These are phyloP conservation scores for Sugiyamaella novakii DNA, from an alignment of 1,139 yeast species.

Conservation along the genomic window DNA sequence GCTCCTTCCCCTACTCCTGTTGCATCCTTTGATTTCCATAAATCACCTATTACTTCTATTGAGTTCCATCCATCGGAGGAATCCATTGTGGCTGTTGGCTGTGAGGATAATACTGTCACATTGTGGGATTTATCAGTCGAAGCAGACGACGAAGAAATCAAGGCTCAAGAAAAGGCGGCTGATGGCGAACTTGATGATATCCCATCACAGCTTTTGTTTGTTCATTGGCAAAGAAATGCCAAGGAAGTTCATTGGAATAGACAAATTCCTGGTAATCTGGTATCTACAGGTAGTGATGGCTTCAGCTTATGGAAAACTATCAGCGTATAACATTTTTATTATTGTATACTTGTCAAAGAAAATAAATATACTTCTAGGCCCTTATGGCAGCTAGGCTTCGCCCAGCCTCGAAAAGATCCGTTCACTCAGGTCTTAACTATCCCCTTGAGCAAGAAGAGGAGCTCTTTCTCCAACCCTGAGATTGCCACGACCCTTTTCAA, in stretches of 20 bases:
- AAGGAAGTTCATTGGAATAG: constrained; percentile 98
- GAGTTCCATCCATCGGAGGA: constrained; percentile 96
- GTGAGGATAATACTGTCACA: constrained; percentile 95
- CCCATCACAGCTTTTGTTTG: constrained; percentile 94
- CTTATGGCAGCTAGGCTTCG: too few species aligned
- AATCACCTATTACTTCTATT: constrained; percentile 87
- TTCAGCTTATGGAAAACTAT: constrained; percentile 95
- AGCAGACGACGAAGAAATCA: constrained; percentile 39
- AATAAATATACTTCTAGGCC: too few species aligned
- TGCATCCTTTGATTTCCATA: constrained; percentile 89
- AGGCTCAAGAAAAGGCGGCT: constrained; percentile 33
- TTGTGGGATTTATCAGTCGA: constrained; percentile 60
- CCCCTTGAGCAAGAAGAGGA: constrained; percentile 16
- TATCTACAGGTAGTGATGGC: constrained; percentile 95
- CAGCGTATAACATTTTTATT: constrained; percentile 74
- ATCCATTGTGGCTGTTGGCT: constrained; percentile 90
- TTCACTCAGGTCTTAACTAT: too few species aligned
- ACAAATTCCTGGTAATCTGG: constrained; percentile 94
- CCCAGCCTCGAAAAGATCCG: too few species aligned
- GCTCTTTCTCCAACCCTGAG: constrained; percentile 17
- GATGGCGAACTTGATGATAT: constrained; percentile 77
- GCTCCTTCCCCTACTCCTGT: constrained; percentile 47
- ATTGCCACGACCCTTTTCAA: constrained; percentile 32
- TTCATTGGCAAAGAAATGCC: constrained; percentile 97
- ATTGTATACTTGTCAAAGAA: too few species aligned